A percentile compares a stretch with the other conserved stretches of the same genome.
These are phyloP conservation scores for Cicer arietinum DNA, from an alignment of 306 rosid genomes.

Conservation along the genomic window DNA sequence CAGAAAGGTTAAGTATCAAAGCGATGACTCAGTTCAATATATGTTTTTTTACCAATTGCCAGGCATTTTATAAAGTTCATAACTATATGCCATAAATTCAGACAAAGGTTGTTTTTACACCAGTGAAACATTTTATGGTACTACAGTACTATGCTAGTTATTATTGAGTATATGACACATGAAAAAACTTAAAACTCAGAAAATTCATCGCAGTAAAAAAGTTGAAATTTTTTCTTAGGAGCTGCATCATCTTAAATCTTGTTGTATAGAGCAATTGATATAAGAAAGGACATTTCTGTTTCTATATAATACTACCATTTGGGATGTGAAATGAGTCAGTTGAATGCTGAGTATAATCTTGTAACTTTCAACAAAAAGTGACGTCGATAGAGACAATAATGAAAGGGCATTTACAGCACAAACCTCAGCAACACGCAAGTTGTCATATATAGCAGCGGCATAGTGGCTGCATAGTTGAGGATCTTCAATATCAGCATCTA, in stretches of 20 bases:
- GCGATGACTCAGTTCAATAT: not conserved
- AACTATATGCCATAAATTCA: not conserved
- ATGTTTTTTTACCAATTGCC: not conserved
- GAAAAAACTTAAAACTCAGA: not conserved
- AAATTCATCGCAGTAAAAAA: not conserved
- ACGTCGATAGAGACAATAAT: slow-evolving; percentile 18
- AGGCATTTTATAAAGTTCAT: not conserved
- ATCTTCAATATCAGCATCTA: slow-evolving; percentile 75
- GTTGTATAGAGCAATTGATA: too few relatives aligned
- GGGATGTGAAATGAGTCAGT: not conserved
- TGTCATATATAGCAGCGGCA: slow-evolving; percentile 74
- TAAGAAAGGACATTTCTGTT: not conserved
- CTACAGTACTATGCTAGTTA: not conserved
- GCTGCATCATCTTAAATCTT: not conserved
- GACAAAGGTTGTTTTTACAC: not conserved
- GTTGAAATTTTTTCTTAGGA: not conserved
- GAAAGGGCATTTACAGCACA: slow-evolving; percentile 35
- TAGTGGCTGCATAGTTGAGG: slow-evolving; percentile 73
- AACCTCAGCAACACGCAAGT: slow-evolving; percentile 81
- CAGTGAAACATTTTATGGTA: slow-evolving; percentile 2
- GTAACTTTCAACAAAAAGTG: slow-evolving; percentile 10
- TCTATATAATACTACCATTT: not conserved
- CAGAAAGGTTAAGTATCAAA: not conserved
- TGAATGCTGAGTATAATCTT: not conserved
- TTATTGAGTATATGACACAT: too few relatives aligned